Percentiles rank a stretch among this genome's conserved stretches.
phyloP scores from a whole-genome alignment of 192 early-diverging fungal species.

The Backusella tuberculispora region DNA sequence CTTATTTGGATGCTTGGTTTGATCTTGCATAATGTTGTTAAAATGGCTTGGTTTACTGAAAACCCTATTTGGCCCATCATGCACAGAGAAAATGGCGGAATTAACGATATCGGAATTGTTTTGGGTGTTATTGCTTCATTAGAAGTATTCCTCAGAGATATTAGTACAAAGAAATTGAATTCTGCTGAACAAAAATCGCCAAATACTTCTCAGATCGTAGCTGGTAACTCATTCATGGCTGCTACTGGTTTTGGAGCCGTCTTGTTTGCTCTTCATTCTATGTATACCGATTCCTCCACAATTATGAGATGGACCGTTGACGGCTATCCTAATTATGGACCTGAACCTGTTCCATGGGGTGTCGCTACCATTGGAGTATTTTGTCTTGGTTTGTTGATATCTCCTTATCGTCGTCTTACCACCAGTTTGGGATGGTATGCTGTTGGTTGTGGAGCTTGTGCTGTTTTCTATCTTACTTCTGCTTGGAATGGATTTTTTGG shows the following conservation, averaged over 20 bases:
- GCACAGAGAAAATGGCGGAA: constrained; percentile 71
- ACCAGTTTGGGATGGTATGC: constrained; percentile 61
- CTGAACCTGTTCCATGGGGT: constrained; percentile 75
- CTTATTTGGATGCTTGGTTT: constrained; percentile 72
- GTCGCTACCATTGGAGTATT: constrained; percentile 62
- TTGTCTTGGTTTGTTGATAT: constrained; percentile 57
- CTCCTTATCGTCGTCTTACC: constrained; percentile 48
- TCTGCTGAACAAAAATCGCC: neutral
- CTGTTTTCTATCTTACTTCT: constrained; percentile 57
- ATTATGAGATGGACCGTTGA: constrained; percentile 75
- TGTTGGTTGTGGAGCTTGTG: constrained; percentile 56
- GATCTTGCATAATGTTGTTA: constrained; percentile 67
- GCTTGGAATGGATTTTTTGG: constrained; percentile 67
- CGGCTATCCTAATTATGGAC: constrained; percentile 77
- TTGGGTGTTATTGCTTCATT: constrained; percentile 64
- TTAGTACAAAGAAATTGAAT: neutral
- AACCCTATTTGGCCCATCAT: constrained; percentile 88
- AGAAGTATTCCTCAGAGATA: constrained; percentile 58
- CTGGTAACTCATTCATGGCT: constrained; percentile 48
- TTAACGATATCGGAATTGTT: constrained; percentile 65
- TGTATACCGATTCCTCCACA: constrained; percentile 77
- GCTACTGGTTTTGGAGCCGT: constrained; percentile 67
- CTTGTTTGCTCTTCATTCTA: constrained; percentile 74
- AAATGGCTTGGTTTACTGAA: constrained; percentile 77
- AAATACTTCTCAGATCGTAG: neutral